A percentile compares a stretch with the other conserved stretches of the same genome.
These are phyloP conservation scores for Neoboletus subvelutipes DNA, from an alignment of 768 basidiomycete genomes.

Conservation along the genomic window DNA sequence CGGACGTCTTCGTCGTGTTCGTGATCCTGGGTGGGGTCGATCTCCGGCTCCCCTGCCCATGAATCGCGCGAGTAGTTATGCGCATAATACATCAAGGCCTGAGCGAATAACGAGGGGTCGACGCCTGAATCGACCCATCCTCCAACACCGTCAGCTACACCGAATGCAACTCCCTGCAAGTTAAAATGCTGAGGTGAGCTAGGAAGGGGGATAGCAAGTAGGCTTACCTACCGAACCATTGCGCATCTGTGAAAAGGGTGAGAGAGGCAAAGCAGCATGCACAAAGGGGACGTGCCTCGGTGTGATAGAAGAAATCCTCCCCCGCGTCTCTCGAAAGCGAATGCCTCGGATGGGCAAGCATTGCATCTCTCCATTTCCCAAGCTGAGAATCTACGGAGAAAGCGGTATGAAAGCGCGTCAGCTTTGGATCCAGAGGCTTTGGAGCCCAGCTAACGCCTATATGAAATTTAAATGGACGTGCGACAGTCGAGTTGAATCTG, in stretches of 20 bases:
- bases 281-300: conserved; percentile 51
- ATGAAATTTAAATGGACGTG: conserved; percentile 67
- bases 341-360: conserved; percentile 47
- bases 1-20: conserved; percentile 61
- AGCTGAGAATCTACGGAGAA: conserved; percentile 60
- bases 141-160: conserved; percentile 91
- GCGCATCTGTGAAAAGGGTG: conserved; percentile 55
- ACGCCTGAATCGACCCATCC: conserved; percentile 85
- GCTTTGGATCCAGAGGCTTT: conserved; percentile 53
- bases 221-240: conserved; percentile 66
- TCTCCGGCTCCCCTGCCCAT: conserved; percentile 84
- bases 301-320: conserved; percentile 67
- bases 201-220: conserved; percentile 5
- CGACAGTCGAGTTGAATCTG: conserved; percentile 25
- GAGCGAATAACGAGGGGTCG: conserved; percentile 88
- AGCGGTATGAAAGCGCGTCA: conserved; percentile 38
- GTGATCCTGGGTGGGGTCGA: conserved; percentile 73
- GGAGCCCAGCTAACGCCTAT: conserved; percentile 77
- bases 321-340: conserved; percentile 43
- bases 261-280: background rate
- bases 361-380: conserved; percentile 68
- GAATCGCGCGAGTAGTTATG: conserved; percentile 68
- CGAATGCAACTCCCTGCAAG: conserved; percentile 70
- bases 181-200: conserved; percentile 22
- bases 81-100: conserved; percentile 87